Conservation (phyloP, 2,329 filamentous ascomycete species). For the Microdochium nivale region DNA sequence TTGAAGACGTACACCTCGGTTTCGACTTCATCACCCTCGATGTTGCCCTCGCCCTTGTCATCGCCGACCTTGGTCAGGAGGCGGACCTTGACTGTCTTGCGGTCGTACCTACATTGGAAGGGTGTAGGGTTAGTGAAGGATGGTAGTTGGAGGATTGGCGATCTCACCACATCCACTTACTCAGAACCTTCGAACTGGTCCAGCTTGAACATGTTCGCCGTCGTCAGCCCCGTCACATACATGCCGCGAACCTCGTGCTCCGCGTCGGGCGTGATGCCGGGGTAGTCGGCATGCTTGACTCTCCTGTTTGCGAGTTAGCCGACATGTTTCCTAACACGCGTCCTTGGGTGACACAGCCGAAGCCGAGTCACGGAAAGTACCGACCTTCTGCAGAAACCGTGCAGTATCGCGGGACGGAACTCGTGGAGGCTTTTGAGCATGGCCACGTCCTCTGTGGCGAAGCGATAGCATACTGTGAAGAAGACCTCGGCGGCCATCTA, state of each 20-base stretch:
- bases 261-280: conserved; percentile 56
- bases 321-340: too few relatives aligned
- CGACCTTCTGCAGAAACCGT: conserved; percentile 56
- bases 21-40: conserved; percentile 36
- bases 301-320: conserved; percentile 30
- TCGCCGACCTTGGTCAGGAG: conserved; percentile 29
- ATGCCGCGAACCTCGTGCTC: conserved; percentile 62
- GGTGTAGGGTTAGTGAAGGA: background rate
- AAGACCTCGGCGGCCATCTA: conserved; percentile 82
- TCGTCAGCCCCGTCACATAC: conserved; percentile 69
- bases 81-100: conserved; percentile 18
- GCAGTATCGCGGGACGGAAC: conserved; percentile 68
- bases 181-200: conserved; percentile 76
- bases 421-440: conserved; percentile 42
- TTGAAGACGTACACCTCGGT: conserved; percentile 61
- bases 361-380: too few relatives aligned
- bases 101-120: conserved; percentile 17
- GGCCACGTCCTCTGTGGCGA: conserved; percentile 35
- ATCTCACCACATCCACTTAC: conserved; percentile 30
- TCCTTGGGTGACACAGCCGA: too few relatives aligned
- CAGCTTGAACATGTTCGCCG: conserved; percentile 64
- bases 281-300: conserved; percentile 67
- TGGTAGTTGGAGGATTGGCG: conserved; percentile 42
- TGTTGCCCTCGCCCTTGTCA: conserved; percentile 28
- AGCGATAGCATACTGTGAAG: conserved; percentile 70